Base-by-base conservation (phyloP, 2,329 filamentous ascomycete species). In the Stagonosporopsis chrysanthemi region DNA sequence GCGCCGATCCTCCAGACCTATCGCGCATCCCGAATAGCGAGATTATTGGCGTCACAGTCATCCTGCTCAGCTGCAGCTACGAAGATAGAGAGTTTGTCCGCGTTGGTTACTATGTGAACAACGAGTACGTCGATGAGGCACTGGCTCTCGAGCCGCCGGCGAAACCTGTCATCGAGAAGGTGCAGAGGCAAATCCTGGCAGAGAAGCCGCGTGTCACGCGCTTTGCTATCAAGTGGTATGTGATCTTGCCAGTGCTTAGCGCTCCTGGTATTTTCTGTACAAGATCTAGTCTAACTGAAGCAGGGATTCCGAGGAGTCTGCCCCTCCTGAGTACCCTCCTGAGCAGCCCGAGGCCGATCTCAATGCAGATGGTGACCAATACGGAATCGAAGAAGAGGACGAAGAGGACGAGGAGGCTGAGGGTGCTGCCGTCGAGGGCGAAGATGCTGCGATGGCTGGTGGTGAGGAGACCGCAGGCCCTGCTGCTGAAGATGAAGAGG, bases 101-200 rank as follows among this genome's bases (percentile, higher is more conserved):
- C 65, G 94, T 99, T 39, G 95, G 95, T 61, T 99, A 99, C 85
- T 99, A 99, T 69, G 95, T 99, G 72, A 99, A 98, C 84, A 99
- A 99, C 72, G 96, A 99, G 78, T 99, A 99, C 78, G 92, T 96
- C 68, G 90, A 90, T 24, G 92, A 96, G 71, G 91, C 96, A 76
- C 85, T 99, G 62, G 90, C 87, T 69, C 88, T 89, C 44, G 93
- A 98, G 69, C 95, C 95, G 9, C 95, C 95, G 6, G 84, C 92
- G 56, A 97, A 97, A 82, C 93, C 93, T 36, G 84, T 96, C 67
- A 89, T 98, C 64, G 96, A 99, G 76, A 91, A 92, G 72, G 92
- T 99, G 63, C 87, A 87, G 66, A 89, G 96, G 68, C 97, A 96
- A 74, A 91, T 99, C 47, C 86, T 99, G 35, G 92, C 93, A 3